Conservation (phyloP, 495 filamentous ascomycete genomes). For the Talaromyces thailandensis region DNA sequence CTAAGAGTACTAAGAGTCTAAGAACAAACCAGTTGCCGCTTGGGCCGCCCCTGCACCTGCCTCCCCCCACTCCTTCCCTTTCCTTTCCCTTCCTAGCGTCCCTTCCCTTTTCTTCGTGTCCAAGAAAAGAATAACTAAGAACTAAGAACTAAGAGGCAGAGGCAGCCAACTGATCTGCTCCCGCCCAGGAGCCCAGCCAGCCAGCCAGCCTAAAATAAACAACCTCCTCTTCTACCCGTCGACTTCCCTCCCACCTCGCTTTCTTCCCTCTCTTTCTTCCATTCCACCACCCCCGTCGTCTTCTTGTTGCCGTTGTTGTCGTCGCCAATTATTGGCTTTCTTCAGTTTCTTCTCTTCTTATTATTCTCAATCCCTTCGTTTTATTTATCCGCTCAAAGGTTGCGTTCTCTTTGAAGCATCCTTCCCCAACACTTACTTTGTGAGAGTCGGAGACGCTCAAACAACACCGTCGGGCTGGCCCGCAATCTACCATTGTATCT, state of each 20-base stretch:
- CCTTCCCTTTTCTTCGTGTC: neutral
- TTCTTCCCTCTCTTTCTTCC: slow-evolving; percentile 13
- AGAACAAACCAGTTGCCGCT: slow-evolving; percentile 3
- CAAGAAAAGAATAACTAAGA: too few relatives aligned
- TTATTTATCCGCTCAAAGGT: neutral
- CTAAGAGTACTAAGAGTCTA: too few relatives aligned
- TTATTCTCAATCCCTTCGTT: slow-evolving; percentile 1
- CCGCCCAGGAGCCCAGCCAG: neutral
- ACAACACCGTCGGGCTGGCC: slow-evolving; percentile 1
- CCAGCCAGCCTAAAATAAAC: slow-evolving; percentile 5
- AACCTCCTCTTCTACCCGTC: slow-evolving; percentile 10
- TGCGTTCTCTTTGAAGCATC: neutral
- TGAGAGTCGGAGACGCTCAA: slow-evolving; percentile 7
- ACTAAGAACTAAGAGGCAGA: too few relatives aligned
- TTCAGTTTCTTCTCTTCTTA: slow-evolving; percentile 11
- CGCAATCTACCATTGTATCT: slow-evolving; percentile 1
- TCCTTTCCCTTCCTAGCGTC: neutral
- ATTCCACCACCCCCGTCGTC: neutral
- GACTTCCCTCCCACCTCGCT: neutral
- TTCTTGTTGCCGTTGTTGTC: neutral
- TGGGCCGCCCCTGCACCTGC: neutral
- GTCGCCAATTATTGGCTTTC: slow-evolving; percentile 10
- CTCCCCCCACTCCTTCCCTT: slow-evolving; percentile 2
- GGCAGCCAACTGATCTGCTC: neutral
- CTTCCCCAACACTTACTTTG: neutral